phyloP scores from a whole-genome alignment of 805 yeast species.

The Wickerhamomyces sydowiorum region DNA sequence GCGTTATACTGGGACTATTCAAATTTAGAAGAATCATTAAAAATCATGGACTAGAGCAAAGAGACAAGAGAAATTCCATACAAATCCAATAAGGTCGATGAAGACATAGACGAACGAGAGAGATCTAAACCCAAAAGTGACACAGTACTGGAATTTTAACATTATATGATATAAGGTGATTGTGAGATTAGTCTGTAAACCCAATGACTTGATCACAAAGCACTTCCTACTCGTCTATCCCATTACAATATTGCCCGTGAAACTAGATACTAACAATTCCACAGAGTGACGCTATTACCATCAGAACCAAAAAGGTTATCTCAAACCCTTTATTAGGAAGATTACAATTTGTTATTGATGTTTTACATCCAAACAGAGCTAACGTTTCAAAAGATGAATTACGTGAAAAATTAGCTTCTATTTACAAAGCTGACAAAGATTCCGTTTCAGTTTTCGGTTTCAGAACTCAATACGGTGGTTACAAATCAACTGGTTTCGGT shows the following conservation, averaged over 20 bases:
- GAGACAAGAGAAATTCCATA: no score
- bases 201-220: no score
- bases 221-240: not conserved
- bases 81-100: no score
- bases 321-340: conserved; percentile 98
- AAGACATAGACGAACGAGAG: no score
- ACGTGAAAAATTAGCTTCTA: conserved; percentile 86
- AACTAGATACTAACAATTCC: conserved; percentile 15
- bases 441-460: conserved; percentile 97
- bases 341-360: conserved; percentile 99
- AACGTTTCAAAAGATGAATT: conserved; percentile 99
- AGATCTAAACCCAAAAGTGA: no score
- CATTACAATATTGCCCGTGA: not conserved
- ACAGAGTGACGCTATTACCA: conserved; percentile 98
- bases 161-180: no score
- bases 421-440: conserved; percentile 89
- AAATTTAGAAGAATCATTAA: no score
- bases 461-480: conserved; percentile 99
- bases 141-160: no score
- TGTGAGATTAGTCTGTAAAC: no score
- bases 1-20: no score
- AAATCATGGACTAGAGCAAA: no score
- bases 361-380: conserved; percentile 98
- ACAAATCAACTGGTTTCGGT: conserved; percentile 99
- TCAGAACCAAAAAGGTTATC: conserved; percentile 98